Percentiles rank a stretch among this genome's conserved stretches.
Conservation (phyloP, 345 rosid species). For the Euphorbia tirucalli region DNA sequence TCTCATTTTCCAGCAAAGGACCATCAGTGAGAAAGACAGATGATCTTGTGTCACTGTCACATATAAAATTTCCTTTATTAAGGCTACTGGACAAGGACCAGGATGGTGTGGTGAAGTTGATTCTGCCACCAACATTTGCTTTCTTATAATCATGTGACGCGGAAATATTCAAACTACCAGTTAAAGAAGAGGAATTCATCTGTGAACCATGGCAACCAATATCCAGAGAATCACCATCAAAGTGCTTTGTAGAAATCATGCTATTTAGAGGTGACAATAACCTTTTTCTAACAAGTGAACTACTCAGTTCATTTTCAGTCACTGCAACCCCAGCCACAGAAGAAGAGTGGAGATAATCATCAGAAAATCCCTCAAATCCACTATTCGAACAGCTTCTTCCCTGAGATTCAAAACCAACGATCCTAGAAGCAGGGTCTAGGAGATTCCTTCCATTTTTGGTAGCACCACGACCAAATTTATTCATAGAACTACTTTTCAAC, state of each 20-base stretch:
- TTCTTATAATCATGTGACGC: constrained; percentile 51
- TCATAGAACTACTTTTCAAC: constrained; percentile 35
- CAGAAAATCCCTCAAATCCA: constrained; percentile 35
- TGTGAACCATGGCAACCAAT: constrained; percentile 46
- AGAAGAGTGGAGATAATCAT: constrained; percentile 27
- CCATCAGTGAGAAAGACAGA: constrained; percentile 68
- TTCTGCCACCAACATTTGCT: constrained; percentile 48
- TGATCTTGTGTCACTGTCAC: constrained; percentile 31
- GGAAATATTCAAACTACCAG: constrained; percentile 30
- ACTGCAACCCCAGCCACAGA: constrained; percentile 29
- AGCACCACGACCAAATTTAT: constrained; percentile 36
- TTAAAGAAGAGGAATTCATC: constrained; percentile 30
- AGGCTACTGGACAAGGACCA: constrained; percentile 45
- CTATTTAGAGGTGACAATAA: constrained; percentile 65
- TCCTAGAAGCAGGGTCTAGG: constrained; percentile 60
- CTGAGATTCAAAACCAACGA: constrained; percentile 69
- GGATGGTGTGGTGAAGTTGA: constrained; percentile 31
- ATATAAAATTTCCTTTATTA: constrained; percentile 36
- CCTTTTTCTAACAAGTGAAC: constrained; percentile 65
- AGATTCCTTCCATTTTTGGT: constrained; percentile 31
- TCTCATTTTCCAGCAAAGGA: constrained; percentile 55
- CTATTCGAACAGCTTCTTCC: constrained; percentile 32
- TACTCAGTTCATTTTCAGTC: constrained; percentile 47
- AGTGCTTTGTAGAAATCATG: constrained; percentile 51
- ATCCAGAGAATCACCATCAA: constrained; percentile 56